Evolutionary conservation across 768 basidiomycete species (phyloP).

Genomic region (Agaricus blazei): DNA sequence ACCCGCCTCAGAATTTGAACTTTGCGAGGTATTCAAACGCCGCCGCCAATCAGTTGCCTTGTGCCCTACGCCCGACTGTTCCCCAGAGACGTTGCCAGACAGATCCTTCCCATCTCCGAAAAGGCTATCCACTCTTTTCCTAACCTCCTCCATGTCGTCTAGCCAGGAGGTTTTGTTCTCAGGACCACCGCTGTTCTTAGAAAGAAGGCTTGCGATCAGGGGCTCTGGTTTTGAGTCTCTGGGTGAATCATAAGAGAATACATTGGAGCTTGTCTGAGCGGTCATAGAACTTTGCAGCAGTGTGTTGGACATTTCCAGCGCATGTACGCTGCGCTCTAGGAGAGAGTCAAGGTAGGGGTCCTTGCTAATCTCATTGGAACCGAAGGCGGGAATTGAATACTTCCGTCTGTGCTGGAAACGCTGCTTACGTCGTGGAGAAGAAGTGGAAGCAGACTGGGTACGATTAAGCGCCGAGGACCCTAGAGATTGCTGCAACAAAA

Average conservation of each 20-base stretch:
- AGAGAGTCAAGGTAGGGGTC: slow-evolving; percentile 73
- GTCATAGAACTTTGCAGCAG: slow-evolving; percentile 72
- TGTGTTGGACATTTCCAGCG: slow-evolving; percentile 80
- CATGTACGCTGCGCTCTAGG: slow-evolving; percentile 77
- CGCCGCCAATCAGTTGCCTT: neutral
- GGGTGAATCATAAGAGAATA: slow-evolving; percentile 42
- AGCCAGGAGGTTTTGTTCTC: slow-evolving; percentile 54
- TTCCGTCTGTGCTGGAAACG: slow-evolving; percentile 8
- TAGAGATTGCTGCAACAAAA: slow-evolving; percentile 3
- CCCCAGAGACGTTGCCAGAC: neutral
- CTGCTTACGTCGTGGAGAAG: slow-evolving; percentile 1
- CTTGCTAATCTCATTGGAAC: slow-evolving; percentile 11
- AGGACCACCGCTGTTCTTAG: slow-evolving; percentile 41
- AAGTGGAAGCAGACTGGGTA: neutral
- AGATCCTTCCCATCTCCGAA: slow-evolving; percentile 30
- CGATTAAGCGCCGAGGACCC: neutral
- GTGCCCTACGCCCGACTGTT: neutral
- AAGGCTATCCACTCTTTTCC: slow-evolving; percentile 54
- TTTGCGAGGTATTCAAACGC: slow-evolving; percentile 4
- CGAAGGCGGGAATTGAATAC: neutral
- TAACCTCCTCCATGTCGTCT: slow-evolving; percentile 64
- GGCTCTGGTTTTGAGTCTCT: slow-evolving; percentile 43
- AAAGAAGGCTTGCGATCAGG: slow-evolving; percentile 47
- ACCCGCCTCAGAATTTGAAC: slow-evolving; percentile 7
- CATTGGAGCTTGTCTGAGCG: slow-evolving; percentile 51